Evolutionary conservation across 371 early-diverging fungal species (phyloP), one percentile per base, ranked within the genome.

Genomic region (Actinomucor elegans): DNA sequence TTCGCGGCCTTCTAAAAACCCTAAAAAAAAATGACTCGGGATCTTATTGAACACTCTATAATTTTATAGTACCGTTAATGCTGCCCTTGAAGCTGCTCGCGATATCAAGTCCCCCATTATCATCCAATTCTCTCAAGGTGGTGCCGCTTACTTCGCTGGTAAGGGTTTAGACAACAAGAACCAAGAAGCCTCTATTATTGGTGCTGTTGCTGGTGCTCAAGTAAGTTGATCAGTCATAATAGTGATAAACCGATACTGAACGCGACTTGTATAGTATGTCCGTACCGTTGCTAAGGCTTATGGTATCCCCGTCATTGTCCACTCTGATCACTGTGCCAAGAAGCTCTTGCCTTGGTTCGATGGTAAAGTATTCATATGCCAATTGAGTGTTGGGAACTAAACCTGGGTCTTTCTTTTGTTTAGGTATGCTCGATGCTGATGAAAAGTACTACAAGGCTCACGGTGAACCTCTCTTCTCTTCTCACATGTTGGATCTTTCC

Each of bases 241-340:
- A n/a, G n/a, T n/a, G n/a, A n/a, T n/a, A n/a, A n/a, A n/a, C n/a
- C n/a, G n/a, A n/a, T n/a, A n/a, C n/a, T n/a, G n/a, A n/a, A n/a
- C n/a, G n/a, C n/a, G n/a, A n/a, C n/a, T n/a, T n/a, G n/a, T n/a
- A n/a, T 57, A 57, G 69, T 90, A 92, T 63, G 84, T 92, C 47
- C 89, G 94, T 44, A 48, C 77, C 23, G 91, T 94, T 46, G 93
- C 94, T 61, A 87, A 85, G 72, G 85, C 88, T 44, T 94, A 94
- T 56, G 94, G 94, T 55, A 80, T 94, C 56, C 94, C 94, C 49
- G 93, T 94, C 43, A 71, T 89, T 34, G 59, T 93, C 55, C 94
- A 94, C 86, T 88, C 90, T 61, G 94, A 94, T 68, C 94, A 94
- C 84, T 94, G 94, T 79, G 94, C 93, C 71, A 89, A 90, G 81